Percentiles rank a stretch among this genome's conserved stretches.
Evolutionary conservation across 352 stramenopile species (phyloP).

Genomic region (Blastocystis sp.): DNA sequence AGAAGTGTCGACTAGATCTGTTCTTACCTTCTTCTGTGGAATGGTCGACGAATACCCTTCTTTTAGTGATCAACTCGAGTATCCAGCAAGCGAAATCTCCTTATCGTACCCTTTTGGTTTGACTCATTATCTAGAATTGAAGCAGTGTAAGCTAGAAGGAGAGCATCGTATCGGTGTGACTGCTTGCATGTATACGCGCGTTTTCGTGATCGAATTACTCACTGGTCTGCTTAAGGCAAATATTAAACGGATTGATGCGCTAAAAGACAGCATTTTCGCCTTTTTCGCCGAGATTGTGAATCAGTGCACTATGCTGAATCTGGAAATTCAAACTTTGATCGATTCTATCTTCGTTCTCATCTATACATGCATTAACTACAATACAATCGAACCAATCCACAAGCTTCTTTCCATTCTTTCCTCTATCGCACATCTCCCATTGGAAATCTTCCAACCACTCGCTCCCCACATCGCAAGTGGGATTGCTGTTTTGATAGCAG

Average conservation of each 20-base stretch:
- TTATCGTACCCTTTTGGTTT: neutral
- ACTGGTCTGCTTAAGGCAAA: slow-evolving; percentile 54
- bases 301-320: neutral
- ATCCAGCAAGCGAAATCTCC: slow-evolving; percentile 2
- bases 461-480: neutral
- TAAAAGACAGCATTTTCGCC: neutral
- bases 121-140: neutral
- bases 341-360: slow-evolving; percentile 38
- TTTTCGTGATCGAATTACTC: slow-evolving; percentile 43
- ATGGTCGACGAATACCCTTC: slow-evolving; percentile 35
- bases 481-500: neutral
- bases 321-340: slow-evolving; percentile 3
- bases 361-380: neutral
- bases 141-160: neutral
- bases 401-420: slow-evolving; percentile 3
- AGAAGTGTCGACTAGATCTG: slow-evolving; percentile 33
- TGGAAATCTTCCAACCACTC: slow-evolving; percentile 3
- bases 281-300: slow-evolving; percentile 17
- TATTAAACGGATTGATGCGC: neutral
- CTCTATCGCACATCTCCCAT: neutral
- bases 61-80: neutral
- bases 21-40: slow-evolving; percentile 21
- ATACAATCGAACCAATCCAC: neutral
- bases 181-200: slow-evolving; percentile 29
- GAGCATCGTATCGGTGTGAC: slow-evolving; percentile 21